A percentile compares a stretch with the other conserved stretches of the same genome.
These are phyloP conservation scores for Ceratocystis ficicola DNA, from an alignment of 2,329 filamentous ascomycete species.

Conservation along the genomic window DNA sequence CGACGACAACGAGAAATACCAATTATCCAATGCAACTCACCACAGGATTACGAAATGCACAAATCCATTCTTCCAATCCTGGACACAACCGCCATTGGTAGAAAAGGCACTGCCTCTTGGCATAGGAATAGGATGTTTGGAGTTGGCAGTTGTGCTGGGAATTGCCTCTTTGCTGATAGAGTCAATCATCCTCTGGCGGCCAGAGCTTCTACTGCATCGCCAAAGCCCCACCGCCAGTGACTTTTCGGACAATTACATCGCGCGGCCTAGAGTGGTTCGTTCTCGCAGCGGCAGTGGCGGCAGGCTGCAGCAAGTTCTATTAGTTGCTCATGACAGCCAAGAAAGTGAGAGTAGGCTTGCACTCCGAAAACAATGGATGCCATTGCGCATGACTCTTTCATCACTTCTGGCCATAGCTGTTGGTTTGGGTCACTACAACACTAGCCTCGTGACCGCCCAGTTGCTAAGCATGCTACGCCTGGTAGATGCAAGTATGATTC, in stretches of 20 bases:
- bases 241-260: neutral
- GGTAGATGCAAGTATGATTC: neutral
- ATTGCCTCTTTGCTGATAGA: slow-evolving; percentile 5
- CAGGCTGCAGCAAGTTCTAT: neutral
- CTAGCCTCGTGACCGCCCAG: slow-evolving; percentile 11
- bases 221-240: neutral
- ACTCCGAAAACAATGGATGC: neutral
- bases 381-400: slow-evolving; percentile 3
- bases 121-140: slow-evolving; percentile 5
- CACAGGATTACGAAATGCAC: neutral
- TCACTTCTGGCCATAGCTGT: slow-evolving; percentile 5
- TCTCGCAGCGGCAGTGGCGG: neutral
- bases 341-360: neutral
- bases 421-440: slow-evolving; percentile 13
- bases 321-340: neutral
- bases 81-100: slow-evolving; percentile 6
- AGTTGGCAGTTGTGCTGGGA: neutral
- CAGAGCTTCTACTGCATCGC: slow-evolving; percentile 2
- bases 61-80: slow-evolving; percentile 14
- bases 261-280: neutral
- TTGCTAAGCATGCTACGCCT: slow-evolving; percentile 13
- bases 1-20: no score
- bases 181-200: neutral
- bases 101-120: neutral
- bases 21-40: neutral